phyloP scores from a whole-genome alignment of 2,329 filamentous ascomycete genomes.

The Fusarium irregulare region DNA sequence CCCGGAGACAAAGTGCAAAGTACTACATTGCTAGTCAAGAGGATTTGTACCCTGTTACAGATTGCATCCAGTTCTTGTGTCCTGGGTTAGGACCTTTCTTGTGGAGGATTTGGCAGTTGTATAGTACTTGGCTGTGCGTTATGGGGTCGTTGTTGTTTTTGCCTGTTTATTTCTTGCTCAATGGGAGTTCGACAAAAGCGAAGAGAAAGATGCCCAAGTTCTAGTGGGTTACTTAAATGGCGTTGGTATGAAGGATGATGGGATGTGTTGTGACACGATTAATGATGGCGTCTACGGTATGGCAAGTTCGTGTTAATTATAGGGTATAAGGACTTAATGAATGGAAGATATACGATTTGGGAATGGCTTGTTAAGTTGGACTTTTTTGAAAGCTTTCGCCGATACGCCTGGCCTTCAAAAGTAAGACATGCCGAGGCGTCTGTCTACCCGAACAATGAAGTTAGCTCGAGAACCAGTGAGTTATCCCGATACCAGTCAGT shows the following conservation, averaged over 20 bases:
- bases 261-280: slow-evolving; percentile 12
- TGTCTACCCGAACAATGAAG: neutral
- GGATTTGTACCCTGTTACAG: slow-evolving; percentile 82
- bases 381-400: neutral
- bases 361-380: rapidly evolving
- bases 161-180: slow-evolving; percentile 51
- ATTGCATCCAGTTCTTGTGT: slow-evolving; percentile 78
- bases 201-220: slow-evolving; percentile 30
- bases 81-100: slow-evolving; percentile 69
- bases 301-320: rapidly evolving
- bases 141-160: slow-evolving; percentile 62
- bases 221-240: neutral
- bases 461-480: rapidly evolving
- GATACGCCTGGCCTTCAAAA: rapidly evolving
- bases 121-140: slow-evolving; percentile 73
- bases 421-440: neutral
- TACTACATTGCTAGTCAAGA: slow-evolving; percentile 84
- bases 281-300: slow-evolving; percentile 17
- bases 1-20: slow-evolving; percentile 39
- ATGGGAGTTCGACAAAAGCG: slow-evolving; percentile 30
- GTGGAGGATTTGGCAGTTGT: slow-evolving; percentile 69
- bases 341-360: neutral
- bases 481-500: rapidly evolving
- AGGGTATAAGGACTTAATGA: neutral
- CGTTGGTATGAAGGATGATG: neutral